A percentile compares a stretch with the other conserved stretches of the same genome.
Conservation (phyloP, 768 basidiomycete species). For the Neoboletus magnificus region DNA sequence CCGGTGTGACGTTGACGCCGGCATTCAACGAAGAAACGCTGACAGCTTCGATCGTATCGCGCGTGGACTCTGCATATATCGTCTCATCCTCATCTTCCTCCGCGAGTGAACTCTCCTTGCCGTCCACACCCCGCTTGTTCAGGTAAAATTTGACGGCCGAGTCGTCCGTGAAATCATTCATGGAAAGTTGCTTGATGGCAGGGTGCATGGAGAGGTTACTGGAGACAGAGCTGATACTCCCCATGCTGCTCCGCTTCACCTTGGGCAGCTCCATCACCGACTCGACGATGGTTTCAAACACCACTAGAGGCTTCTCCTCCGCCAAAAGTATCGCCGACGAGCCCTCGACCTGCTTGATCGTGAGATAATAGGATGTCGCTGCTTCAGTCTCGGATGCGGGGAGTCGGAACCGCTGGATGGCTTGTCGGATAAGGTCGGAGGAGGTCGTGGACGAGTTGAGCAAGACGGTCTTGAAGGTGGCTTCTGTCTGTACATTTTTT, state of each 20-base stretch:
- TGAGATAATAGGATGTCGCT: constrained; percentile 74
- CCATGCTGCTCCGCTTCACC: constrained; percentile 90
- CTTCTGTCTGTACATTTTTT: constrained; percentile 84
- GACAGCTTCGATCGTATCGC: constrained; percentile 29
- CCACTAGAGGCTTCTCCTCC: constrained; percentile 78
- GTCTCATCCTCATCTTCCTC: constrained; percentile 44
- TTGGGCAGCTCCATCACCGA: constrained; percentile 78
- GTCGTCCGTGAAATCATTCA: constrained; percentile 98
- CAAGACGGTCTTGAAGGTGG: constrained; percentile 97
- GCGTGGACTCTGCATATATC: constrained; percentile 35
- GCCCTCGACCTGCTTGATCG: constrained; percentile 90
- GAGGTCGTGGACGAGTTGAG: constrained; percentile 85
- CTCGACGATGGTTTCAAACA: constrained; percentile 84
- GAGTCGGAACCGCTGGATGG: constrained; percentile 90
- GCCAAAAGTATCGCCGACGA: constrained; percentile 70
- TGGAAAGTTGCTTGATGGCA: constrained; percentile 88
- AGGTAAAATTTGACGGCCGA: constrained; percentile 96
- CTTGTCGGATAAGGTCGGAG: constrained; percentile 82
- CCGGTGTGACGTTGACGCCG: constrained; percentile 51
- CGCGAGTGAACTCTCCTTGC: constrained; percentile 44
- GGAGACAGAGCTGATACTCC: constrained; percentile 90
- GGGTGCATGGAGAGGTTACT: constrained; percentile 94
- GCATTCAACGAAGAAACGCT: constrained; percentile 20
- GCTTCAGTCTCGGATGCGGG: constrained; percentile 53
- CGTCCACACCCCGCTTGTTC: constrained; percentile 54